Evolutionary conservation across 129 eudicot species (phyloP).

Genomic region (Deinandra increscens): DNA sequence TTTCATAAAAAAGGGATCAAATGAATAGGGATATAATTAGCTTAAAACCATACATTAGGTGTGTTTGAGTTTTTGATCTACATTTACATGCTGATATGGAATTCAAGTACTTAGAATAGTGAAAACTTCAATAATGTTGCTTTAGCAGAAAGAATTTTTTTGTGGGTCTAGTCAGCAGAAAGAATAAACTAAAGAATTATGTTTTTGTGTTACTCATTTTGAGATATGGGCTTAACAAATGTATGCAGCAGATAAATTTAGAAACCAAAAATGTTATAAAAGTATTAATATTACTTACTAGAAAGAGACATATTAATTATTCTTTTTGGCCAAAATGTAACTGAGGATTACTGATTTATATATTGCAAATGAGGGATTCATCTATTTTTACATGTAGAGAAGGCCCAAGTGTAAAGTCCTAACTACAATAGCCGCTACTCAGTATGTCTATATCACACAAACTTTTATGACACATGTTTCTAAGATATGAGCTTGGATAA

Average conservation of each 20-base stretch:
- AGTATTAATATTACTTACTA: background rate
- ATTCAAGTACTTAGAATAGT: slow-evolving; percentile 4
- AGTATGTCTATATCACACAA: background rate
- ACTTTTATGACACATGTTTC: background rate
- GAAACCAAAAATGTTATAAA: background rate
- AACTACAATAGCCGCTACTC: background rate
- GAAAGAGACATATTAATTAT: background rate
- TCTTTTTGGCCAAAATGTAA: background rate
- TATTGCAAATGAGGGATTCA: background rate
- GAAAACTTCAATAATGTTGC: background rate
- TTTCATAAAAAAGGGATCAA: background rate
- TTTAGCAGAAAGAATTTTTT: background rate
- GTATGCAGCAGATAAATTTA: background rate
- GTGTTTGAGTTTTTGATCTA: background rate
- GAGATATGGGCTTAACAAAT: background rate
- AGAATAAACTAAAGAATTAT: background rate
- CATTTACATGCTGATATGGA: background rate
- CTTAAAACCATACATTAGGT: background rate
- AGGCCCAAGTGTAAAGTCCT: background rate
- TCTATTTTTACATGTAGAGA: background rate
- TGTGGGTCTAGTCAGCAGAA: background rate
- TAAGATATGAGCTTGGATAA: background rate
- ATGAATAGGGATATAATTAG: slow-evolving; percentile 2
- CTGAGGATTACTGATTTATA: background rate
- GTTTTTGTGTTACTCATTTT: background rate